Base-by-base conservation (phyloP, 352 stramenopile genomes). In the Phytophthora boehmeriae region DNA sequence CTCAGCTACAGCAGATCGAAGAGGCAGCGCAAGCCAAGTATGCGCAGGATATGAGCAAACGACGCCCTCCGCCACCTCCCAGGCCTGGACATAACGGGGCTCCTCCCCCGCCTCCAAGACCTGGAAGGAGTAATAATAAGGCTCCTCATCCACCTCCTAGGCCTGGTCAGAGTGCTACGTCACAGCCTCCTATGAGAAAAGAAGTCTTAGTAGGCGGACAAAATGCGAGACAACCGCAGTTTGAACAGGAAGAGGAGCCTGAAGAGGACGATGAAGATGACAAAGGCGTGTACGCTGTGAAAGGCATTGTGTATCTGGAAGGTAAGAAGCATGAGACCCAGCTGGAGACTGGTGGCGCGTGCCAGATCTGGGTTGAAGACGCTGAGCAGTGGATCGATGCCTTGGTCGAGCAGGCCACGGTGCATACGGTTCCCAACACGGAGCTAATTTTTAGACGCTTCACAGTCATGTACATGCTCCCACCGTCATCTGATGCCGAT, bases 301-400 rank as follows among this genome's bases (percentile, higher is more conserved):
- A 77, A 28, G 80, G 83, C 13, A 47, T 70, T n/a, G 87, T 95
- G 23, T 95, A 91, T 47, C 63, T 95, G 25, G 87, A 94, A 63
- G 87, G 84, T 36, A 90, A 89, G 49, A 83, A 80, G 30, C 85
- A 95, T 51, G 82, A 89, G 38, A 63, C 78, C 32, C 86, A 92
- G 47, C 63, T 95, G 3, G 69, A 85, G 43, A 76, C 63, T 6
- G 83, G 83, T n/a, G 90, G 80, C 17, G 76, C 79, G 13, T 95
- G 85, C 42, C 78, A 95, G 66, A 81, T 95, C 35, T 95, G 87
- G 87, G 68, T 90, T 20, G 87, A 95, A 19, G 78, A 88, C 0
- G 46, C 63, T 2, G 87, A 95, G 27, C 72, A 89, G 48, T 95
- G 87, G 87, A 61, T 90, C 17, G 73, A 89, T 38, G 87, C 82